Base-by-base conservation (phyloP, 2,329 filamentous ascomycete species). In the Scedosporium aurantiacum region DNA sequence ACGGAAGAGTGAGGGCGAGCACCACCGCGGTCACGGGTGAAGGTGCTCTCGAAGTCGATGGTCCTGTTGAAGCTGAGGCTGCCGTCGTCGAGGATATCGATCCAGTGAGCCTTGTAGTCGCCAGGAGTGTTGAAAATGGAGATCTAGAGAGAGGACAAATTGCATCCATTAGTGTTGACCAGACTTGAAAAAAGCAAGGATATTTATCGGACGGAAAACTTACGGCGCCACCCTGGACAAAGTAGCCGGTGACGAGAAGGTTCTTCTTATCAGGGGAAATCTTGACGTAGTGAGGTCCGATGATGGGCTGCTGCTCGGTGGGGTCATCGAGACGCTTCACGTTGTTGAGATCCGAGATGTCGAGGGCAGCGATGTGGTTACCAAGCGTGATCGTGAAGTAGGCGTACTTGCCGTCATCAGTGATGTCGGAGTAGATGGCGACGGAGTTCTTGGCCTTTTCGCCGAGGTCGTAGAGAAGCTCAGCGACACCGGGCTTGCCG, bases 221-320 rank as follows among this genome's bases (percentile, higher is more conserved):
- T 67, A 73, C 72, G 63, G 82, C 79, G 27, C 83, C 82, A 8
- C 78, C 81, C 71, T 86, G 82, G 2, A 87, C 81, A 67, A 86
- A 86, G 73, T 86, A 86, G 60, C 84, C 84, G n/a, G 81, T 84
- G 14, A 86, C 82, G 2, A 86, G 75, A 16, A 86, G 70, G 68
- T 86, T 81, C 75, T 84, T 84, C 75, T 85, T 82, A 65, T 86
- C 83, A 0, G 83, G 83, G 4, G 81, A 80, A 63, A 86, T 75
- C 74, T 86, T 86, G 73, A 86, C 73, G 66, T 85, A 86, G 73
- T 86, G 83, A 0, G 83, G 83, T 0, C 83, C 82, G 60, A 85
- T 76, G 63, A 80, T 82, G 21, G 81, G 82, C 69, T 86, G 83
- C 32, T 75, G 70, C 69, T 82, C 79, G 61, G 84, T 70, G 0